Percentiles rank a stretch among this genome's conserved stretches.
phyloP scores from a whole-genome alignment of 768 basidiomycete genomes.

The Lactarius psammicola region DNA sequence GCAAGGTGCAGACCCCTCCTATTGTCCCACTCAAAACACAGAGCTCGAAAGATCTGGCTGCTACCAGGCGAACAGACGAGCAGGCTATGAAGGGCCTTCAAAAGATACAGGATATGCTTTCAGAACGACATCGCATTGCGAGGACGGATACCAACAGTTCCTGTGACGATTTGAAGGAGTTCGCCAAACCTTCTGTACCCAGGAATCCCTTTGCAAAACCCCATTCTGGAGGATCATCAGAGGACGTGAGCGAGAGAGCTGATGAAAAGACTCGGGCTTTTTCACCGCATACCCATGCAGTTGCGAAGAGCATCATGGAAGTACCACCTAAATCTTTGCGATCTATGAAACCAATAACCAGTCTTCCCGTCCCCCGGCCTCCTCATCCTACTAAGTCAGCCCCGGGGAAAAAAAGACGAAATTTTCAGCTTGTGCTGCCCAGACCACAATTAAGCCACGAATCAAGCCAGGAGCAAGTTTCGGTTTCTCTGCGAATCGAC shows the following conservation, averaged over 20 bases:
- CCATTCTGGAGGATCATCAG: not conserved
- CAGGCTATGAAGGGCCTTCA: not conserved
- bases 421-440: not conserved
- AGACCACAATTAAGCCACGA: conserved; percentile 1
- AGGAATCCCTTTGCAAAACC: conserved; percentile 16
- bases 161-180: not conserved
- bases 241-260: not conserved
- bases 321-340: conserved; percentile 2
- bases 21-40: not conserved
- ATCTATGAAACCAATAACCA: conserved; percentile 20
- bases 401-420: not conserved
- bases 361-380: conserved; percentile 17
- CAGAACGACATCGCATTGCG: conserved; percentile 8
- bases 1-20: conserved; percentile 14
- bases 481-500: not conserved
- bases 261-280: not conserved
- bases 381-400: not conserved
- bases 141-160: not conserved
- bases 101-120: conserved; percentile 13
- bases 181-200: not conserved
- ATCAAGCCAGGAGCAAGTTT: not conserved
- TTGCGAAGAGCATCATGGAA: conserved; percentile 7
- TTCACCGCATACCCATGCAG: not conserved
- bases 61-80: conserved; percentile 5
- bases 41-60: not conserved